phyloP scores from a whole-genome alignment of 163 green algal genomes.

The Scenedesmus sp. region DNA sequence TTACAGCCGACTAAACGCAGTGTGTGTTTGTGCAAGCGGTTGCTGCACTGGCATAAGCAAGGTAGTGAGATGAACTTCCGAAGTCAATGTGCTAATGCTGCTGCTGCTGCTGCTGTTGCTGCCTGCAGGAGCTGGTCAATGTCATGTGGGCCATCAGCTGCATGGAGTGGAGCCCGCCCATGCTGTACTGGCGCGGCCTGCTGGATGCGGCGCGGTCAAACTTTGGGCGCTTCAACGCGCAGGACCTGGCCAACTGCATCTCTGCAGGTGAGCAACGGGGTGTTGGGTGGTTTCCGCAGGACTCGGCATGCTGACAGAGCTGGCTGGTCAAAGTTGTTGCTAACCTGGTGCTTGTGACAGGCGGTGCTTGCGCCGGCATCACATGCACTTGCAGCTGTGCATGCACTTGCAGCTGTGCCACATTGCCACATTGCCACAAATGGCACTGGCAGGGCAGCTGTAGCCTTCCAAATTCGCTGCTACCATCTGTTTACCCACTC shows the following conservation, averaged over 20 bases:
- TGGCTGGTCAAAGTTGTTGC: too few relatives aligned
- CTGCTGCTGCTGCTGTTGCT: background rate
- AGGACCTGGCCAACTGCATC: constrained; percentile 46
- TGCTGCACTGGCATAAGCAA: background rate
- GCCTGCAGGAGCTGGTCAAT: constrained; percentile 40
- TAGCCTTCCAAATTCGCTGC: background rate
- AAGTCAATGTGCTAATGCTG: background rate
- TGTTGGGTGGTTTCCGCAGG: too few relatives aligned
- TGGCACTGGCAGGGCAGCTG: background rate
- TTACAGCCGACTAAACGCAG: too few relatives aligned
- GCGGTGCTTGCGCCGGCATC: too few relatives aligned
- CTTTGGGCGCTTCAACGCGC: constrained; percentile 23
- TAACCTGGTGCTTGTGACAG: too few relatives aligned
- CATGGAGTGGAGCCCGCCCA: constrained; percentile 43
- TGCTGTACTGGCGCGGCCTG: constrained; percentile 48
- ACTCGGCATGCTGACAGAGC: too few relatives aligned
- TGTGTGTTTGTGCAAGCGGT: background rate
- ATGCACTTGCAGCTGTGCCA: too few relatives aligned
- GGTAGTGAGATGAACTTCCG: background rate
- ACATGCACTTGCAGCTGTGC: too few relatives aligned
- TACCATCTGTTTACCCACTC: background rate
- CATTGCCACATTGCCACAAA: too few relatives aligned
- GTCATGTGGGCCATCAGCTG: constrained; percentile 44
- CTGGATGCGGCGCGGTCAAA: background rate
- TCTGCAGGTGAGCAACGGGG: constrained; percentile 25